Percentiles rank a stretch among this genome's conserved stretches.
Conservation (phyloP, 768 basidiomycete genomes). For the Filobasidium floriforme region DNA sequence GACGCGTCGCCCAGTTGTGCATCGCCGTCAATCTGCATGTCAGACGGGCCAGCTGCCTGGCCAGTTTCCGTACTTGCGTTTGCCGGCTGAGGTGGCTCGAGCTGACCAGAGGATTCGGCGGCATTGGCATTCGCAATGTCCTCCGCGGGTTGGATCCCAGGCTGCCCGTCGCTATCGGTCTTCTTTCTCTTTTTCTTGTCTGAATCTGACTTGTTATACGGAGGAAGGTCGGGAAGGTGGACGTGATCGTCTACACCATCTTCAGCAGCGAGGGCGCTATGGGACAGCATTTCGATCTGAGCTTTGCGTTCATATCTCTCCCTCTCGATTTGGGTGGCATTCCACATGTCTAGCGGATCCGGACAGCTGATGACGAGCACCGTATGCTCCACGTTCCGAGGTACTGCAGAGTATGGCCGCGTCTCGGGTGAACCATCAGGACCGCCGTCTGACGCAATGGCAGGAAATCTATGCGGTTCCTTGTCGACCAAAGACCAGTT, state of each 20-base stretch:
- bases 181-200: background rate
- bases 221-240: slow-evolving; percentile 10
- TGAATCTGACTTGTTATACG: slow-evolving; percentile 6
- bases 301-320: slow-evolving; percentile 17
- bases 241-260: slow-evolving; percentile 17
- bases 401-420: slow-evolving; percentile 27
- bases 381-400: slow-evolving; percentile 51
- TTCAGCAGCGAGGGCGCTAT: slow-evolving; percentile 4
- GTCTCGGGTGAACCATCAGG: slow-evolving; percentile 22
- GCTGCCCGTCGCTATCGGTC: background rate
- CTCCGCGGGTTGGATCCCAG: background rate
- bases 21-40: no score
- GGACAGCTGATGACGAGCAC: slow-evolving; percentile 83
- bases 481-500: slow-evolving; percentile 13
- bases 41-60: no score
- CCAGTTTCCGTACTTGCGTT: no score
- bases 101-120: background rate
- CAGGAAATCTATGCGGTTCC: slow-evolving; percentile 19
- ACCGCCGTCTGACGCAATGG: slow-evolving; percentile 15
- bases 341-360: slow-evolving; percentile 63
- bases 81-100: no score
- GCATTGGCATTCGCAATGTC: background rate
- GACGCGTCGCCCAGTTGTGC: no score
- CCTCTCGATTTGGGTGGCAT: slow-evolving; percentile 48
- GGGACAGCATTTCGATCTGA: slow-evolving; percentile 10